phyloP scores from a whole-genome alignment of 1,139 yeast species.

The Eremothecium coryli region DNA sequence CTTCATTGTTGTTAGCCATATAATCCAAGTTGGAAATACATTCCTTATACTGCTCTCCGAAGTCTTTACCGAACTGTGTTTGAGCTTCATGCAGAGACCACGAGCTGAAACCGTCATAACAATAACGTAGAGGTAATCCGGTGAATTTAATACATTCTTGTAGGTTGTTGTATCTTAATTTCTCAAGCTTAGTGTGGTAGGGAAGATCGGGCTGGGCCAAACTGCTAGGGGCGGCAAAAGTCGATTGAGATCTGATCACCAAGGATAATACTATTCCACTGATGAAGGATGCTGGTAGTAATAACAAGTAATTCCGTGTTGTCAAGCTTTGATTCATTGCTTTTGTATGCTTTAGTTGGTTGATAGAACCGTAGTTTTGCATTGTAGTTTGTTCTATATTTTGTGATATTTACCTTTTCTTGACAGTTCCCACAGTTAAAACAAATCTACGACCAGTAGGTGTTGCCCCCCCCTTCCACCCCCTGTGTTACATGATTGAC shows the following conservation, averaged over 20 bases:
- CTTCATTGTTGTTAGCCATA: background rate
- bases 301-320: conserved; percentile 1
- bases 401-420: conserved; percentile 3
- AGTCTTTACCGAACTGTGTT: background rate
- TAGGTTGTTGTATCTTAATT: background rate
- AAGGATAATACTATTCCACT: conserved; percentile 3
- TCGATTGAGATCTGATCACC: conserved; percentile 1
- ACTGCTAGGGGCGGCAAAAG: background rate
- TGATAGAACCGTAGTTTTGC: conserved; percentile 2
- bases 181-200: background rate
- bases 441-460: too few species aligned
- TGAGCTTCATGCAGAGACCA: background rate
- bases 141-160: background rate
- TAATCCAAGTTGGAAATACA: conserved; percentile 1
- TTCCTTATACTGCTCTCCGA: conserved; percentile 1
- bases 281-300: conserved; percentile 1
- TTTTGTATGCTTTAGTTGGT: conserved; percentile 1
- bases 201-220: background rate
- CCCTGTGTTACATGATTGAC: background rate
- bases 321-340: conserved; percentile 4
- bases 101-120: conserved; percentile 2
- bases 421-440: conserved; percentile 2
- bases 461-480: background rate
- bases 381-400: conserved; percentile 1
- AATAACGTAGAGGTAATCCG: conserved; percentile 1